Conservation (phyloP, 495 filamentous ascomycete genomes). For the Talaromyces trachyspermus region DNA sequence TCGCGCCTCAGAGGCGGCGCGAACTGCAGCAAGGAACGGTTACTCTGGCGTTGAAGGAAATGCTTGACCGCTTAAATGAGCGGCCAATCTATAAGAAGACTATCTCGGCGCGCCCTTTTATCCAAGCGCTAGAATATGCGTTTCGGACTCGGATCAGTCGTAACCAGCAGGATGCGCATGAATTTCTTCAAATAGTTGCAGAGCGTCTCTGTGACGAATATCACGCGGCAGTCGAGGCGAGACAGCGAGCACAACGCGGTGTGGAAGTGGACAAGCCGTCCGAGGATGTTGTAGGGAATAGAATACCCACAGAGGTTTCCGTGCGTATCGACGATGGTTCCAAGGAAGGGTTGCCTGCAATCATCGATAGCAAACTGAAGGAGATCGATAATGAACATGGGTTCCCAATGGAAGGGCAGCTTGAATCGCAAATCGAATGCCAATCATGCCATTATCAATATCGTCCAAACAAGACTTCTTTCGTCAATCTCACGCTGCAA, state of each 20-base stretch:
- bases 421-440: conserved; percentile 92
- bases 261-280: conserved; percentile 8
- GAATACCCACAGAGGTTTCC: conserved; percentile 20
- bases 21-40: conserved; percentile 74
- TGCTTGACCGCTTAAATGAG: conserved; percentile 90
- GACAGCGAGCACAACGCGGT: conserved; percentile 32
- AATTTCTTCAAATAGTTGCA: conserved; percentile 88
- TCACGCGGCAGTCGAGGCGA: conserved; percentile 68
- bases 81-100: conserved; percentile 90
- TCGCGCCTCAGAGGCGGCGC: conserved; percentile 55
- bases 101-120: conserved; percentile 76
- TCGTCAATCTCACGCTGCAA: conserved; percentile 86
- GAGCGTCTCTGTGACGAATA: conserved; percentile 92
- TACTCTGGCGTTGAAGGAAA: conserved; percentile 83
- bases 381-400: conserved; percentile 54
- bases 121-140: conserved; percentile 71
- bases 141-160: conserved; percentile 86
- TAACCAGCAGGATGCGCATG: conserved; percentile 97
- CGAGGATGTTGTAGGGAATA: conserved; percentile 14
- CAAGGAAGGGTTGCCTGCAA: conserved; percentile 30
- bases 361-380: conserved; percentile 37
- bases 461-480: conserved; percentile 70
- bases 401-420: conserved; percentile 78
- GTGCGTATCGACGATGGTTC: conserved; percentile 38
- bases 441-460: conserved; percentile 83